Evolutionary conservation across 345 rosid genomes (phyloP).

Genomic region (Pistacia atlantica): DNA sequence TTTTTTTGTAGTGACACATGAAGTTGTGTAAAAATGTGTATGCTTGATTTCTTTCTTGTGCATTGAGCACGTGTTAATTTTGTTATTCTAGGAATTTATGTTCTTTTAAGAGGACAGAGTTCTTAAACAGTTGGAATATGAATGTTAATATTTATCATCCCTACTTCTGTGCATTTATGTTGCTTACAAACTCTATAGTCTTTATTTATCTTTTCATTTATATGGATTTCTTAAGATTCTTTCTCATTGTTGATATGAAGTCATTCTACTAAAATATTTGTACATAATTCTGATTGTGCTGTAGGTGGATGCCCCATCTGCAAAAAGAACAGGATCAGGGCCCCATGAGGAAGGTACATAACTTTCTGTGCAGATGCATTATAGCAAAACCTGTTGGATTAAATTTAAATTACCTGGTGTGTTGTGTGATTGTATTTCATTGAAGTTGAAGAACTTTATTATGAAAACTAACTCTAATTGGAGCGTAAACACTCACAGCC

Average conservation of each 20-base stretch:
- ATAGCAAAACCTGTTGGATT: not conserved
- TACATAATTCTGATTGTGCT: constrained; percentile 14
- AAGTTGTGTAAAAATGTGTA: not conserved
- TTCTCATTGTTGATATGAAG: not conserved
- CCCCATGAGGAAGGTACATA: constrained; percentile 73
- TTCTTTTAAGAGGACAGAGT: not conserved
- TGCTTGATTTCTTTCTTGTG: not conserved
- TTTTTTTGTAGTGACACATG: not conserved
- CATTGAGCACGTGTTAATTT: not conserved
- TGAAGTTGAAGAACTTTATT: not conserved
- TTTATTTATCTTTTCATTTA: not conserved
- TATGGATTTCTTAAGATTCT: not conserved
- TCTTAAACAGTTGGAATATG: not conserved
- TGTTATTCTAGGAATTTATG: not conserved
- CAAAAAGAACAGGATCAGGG: constrained; percentile 70
- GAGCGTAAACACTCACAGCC: not conserved
- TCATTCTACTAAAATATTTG: not conserved
- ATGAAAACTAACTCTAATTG: not conserved
- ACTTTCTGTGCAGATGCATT: not conserved
- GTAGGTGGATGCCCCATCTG: constrained; percentile 53
- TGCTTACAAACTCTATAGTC: not conserved
- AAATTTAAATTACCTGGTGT: not conserved
- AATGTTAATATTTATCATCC: not conserved
- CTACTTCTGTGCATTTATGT: not conserved
- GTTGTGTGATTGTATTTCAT: not conserved